Evolutionary conservation across 139 green algal species (phyloP).

Genomic region (Chlamydomonas urium): DNA sequence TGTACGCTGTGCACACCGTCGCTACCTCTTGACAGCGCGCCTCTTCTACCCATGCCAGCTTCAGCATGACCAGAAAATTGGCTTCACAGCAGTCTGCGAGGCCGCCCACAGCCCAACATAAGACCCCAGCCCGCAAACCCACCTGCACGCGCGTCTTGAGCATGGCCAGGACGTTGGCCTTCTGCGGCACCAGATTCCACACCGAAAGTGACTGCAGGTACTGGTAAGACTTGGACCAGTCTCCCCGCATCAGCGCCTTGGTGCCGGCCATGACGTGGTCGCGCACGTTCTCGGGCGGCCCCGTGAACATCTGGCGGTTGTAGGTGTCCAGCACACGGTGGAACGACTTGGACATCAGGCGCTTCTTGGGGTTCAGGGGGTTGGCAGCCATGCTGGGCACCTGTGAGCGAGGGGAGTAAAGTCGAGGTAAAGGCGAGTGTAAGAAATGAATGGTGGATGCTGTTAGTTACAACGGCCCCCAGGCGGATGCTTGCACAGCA

Average conservation of each 20-base stretch:
- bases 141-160: conserved; percentile 16
- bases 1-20: too few relatives aligned
- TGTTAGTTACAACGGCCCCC: too few relatives aligned
- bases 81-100: too few relatives aligned
- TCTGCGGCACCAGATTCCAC: conserved; percentile 78
- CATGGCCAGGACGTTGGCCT: conserved; percentile 40
- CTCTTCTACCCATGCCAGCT: too few relatives aligned
- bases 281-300: conserved; percentile 95
- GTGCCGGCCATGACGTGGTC: conserved; percentile 94
- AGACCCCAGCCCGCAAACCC: too few relatives aligned
- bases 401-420: too few relatives aligned
- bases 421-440: too few relatives aligned
- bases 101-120: too few relatives aligned
- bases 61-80: too few relatives aligned
- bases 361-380: conserved; percentile 60
- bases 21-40: too few relatives aligned
- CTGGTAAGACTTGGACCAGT: conserved; percentile 76
- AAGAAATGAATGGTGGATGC: too few relatives aligned
- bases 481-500: too few relatives aligned
- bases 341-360: conserved; percentile 79
- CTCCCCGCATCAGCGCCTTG: conserved; percentile 68
- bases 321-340: conserved; percentile 92
- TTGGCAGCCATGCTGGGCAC: conserved; percentile 81
- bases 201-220: conserved; percentile 61
- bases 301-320: conserved; percentile 60